Conservation (phyloP, 345 rosid species). For the Camelina sativa region DNA sequence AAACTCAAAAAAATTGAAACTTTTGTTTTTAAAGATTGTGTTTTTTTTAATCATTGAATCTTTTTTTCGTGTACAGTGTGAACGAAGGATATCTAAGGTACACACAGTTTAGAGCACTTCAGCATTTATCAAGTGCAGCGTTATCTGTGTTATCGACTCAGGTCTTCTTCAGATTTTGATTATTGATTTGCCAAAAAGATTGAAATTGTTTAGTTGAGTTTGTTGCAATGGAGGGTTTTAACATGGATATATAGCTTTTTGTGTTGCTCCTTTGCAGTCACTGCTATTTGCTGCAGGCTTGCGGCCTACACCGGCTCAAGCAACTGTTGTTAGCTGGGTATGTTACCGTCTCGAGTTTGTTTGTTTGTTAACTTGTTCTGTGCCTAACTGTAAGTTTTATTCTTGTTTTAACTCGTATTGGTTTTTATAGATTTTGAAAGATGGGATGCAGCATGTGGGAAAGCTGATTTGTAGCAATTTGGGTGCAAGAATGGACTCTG, state of each 20-base stretch:
- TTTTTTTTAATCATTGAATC: background rate
- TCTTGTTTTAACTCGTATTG: slow-evolving; percentile 21
- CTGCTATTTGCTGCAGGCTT: slow-evolving; percentile 97
- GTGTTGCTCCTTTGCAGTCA: slow-evolving; percentile 79
- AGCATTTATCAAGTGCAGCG: slow-evolving; percentile 84
- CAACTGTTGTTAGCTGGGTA: slow-evolving; percentile 97
- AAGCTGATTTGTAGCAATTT: slow-evolving; percentile 90
- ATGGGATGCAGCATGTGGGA: slow-evolving; percentile 97
- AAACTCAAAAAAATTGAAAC: slow-evolving; percentile 13
- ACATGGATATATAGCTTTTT: slow-evolving; percentile 26
- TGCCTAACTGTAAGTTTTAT: background rate
- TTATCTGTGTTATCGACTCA: slow-evolving; percentile 91
- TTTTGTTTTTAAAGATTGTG: background rate
- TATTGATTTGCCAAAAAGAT: background rate
- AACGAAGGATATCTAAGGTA: slow-evolving; percentile 93
- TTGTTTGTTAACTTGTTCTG: background rate
- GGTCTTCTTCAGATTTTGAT: slow-evolving; percentile 53
- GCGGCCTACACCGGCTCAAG: slow-evolving; percentile 94
- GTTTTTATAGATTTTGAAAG: slow-evolving; percentile 72
- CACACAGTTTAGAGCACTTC: slow-evolving; percentile 88
- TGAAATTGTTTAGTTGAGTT: background rate
- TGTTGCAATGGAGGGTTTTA: slow-evolving; percentile 10
- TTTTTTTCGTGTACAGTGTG: slow-evolving; percentile 56
- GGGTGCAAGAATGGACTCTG: slow-evolving; percentile 98
- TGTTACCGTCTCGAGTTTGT: slow-evolving; percentile 28